phyloP scores from a whole-genome alignment of 768 basidiomycete genomes.

The Lanmaoa pseudosensibilis region DNA sequence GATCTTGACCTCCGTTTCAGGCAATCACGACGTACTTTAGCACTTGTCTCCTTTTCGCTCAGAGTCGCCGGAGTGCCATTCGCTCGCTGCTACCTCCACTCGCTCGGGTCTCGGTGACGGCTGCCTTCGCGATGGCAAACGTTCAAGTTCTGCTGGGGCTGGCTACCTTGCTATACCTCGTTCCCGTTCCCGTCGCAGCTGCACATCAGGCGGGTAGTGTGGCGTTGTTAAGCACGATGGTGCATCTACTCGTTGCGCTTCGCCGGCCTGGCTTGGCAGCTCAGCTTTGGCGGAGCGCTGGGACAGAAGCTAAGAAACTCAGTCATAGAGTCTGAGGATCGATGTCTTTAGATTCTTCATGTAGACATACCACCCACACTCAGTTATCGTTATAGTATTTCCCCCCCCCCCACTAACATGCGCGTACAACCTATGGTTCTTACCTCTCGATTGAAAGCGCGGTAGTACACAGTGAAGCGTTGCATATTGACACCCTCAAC shows the following conservation, averaged over 20 bases:
- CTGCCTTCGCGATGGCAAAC: constrained; percentile 78
- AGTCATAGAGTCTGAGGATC: constrained; percentile 1
- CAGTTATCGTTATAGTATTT: constrained; percentile 18
- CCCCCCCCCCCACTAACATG: background rate
- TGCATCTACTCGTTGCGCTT: constrained; percentile 72
- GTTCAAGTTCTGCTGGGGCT: constrained; percentile 78
- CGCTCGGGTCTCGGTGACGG: constrained; percentile 50
- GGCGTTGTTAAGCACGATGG: constrained; percentile 76
- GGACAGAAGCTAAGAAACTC: constrained; percentile 18
- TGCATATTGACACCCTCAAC: constrained; percentile 39
- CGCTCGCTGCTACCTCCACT: constrained; percentile 57
- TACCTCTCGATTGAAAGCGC: constrained; percentile 2
- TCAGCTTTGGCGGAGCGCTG: constrained; percentile 52
- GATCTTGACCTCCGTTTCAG: constrained; percentile 38
- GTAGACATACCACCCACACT: constrained; percentile 26
- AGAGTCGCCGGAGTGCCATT: constrained; percentile 52
- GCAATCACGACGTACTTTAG: constrained; percentile 82
- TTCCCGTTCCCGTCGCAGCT: constrained; percentile 89
- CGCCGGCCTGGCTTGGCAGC: constrained; percentile 70
- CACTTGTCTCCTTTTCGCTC: constrained; percentile 61
- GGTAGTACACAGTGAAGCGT: constrained; percentile 9
- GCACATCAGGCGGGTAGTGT: constrained; percentile 96
- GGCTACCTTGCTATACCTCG: constrained; percentile 85
- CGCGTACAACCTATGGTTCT: background rate
- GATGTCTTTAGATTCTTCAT: constrained; percentile 11